Conservation (phyloP, 2,329 filamentous ascomycete species). For the Fusarium albidum region DNA sequence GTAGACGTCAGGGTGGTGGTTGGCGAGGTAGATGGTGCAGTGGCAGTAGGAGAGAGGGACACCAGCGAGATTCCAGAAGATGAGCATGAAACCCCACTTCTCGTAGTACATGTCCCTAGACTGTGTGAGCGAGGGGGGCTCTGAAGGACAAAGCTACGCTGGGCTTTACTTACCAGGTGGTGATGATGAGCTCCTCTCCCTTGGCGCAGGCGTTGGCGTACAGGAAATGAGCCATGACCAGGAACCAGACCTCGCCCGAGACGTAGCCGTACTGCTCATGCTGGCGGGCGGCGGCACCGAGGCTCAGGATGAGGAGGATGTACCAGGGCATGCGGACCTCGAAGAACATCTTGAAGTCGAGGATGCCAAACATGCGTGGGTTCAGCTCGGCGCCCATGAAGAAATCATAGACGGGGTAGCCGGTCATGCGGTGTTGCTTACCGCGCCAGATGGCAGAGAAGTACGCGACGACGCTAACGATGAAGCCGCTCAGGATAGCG, state of each 20-base stretch:
- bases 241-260: constrained; percentile 82
- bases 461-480: constrained; percentile 86
- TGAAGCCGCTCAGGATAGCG: constrained; percentile 87
- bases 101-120: constrained; percentile 89
- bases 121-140: background rate
- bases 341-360: constrained; percentile 98
- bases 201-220: constrained; percentile 94
- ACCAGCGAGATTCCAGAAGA: constrained; percentile 96
- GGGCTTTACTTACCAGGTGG: constrained; percentile 67
- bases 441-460: constrained; percentile 83
- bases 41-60: constrained; percentile 94
- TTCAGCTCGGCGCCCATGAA: constrained; percentile 94
- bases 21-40: constrained; percentile 89
- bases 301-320: constrained; percentile 81
- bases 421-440: constrained; percentile 91
- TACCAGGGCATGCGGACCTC: constrained; percentile 94
- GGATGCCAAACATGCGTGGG: constrained; percentile 83
- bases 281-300: constrained; percentile 81
- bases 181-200: constrained; percentile 88
- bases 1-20: constrained; percentile 81
- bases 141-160: background rate
- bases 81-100: constrained; percentile 97
- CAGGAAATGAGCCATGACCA: constrained; percentile 88
- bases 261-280: constrained; percentile 88
- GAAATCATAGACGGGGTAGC: constrained; percentile 85